A percentile compares a stretch with the other conserved stretches of the same genome.
These are phyloP conservation scores for Claviceps sp. DNA, from an alignment of 2,329 filamentous ascomycete genomes.

Conservation along the genomic window DNA sequence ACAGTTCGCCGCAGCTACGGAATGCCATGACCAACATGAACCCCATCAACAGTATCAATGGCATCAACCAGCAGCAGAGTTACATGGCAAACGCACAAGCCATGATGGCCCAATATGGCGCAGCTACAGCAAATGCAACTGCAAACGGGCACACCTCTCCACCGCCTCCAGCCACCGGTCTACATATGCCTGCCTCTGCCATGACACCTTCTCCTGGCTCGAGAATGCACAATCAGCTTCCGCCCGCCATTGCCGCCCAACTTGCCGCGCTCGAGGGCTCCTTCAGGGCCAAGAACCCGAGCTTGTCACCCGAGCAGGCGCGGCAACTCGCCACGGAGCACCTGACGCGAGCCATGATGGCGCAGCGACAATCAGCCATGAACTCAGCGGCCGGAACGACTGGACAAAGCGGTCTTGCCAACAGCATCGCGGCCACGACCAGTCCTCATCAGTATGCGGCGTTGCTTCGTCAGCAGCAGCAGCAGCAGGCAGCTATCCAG, in stretches of 20 bases:
- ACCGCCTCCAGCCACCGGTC: constrained; percentile 30
- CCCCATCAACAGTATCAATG: constrained; percentile 30
- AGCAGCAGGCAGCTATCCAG: constrained; percentile 25
- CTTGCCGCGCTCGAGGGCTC: constrained; percentile 39
- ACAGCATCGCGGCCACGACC: constrained; percentile 32
- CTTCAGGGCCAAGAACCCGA: constrained; percentile 38
- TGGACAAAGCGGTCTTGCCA: constrained; percentile 34
- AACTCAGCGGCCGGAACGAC: constrained; percentile 38
- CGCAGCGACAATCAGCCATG: constrained; percentile 39
- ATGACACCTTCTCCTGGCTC: constrained; percentile 29
- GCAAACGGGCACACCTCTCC: constrained; percentile 28
- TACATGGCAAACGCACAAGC: constrained; percentile 40
- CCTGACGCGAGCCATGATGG: constrained; percentile 32
- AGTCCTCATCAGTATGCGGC: constrained; percentile 49
- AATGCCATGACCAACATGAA: constrained; percentile 29
- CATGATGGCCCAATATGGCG: constrained; percentile 36
- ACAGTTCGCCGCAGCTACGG: constrained; percentile 31
- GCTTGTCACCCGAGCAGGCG: constrained; percentile 33
- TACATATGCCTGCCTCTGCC: constrained; percentile 33
- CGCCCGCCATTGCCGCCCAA: constrained; percentile 33
- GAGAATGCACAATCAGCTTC: constrained; percentile 28
- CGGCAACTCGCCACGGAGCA: constrained; percentile 39
- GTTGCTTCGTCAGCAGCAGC: constrained; percentile 43
- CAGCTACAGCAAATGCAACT: constrained; percentile 7
- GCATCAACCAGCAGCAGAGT: constrained; percentile 35